These are phyloP conservation scores for Heliamphora ciliata DNA, from an alignment of 179 eudicot genomes.

Conservation along the genomic window DNA sequence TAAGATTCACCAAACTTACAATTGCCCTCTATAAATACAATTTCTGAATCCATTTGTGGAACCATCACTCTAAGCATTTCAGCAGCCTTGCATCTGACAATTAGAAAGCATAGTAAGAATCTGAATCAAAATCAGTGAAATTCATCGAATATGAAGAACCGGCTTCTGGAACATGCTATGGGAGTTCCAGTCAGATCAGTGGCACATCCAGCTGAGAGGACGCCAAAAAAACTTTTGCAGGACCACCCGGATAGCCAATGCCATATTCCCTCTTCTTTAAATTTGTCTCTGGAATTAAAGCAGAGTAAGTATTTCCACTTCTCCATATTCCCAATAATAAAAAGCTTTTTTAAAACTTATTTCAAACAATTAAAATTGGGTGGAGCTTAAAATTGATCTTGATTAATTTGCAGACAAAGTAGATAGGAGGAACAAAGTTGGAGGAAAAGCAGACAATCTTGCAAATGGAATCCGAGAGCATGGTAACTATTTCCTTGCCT, in stretches of 20 bases:
- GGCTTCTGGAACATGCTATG: constrained; percentile 4
- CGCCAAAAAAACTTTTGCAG: constrained; percentile 14
- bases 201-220: constrained; percentile 15
- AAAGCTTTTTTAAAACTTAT: not conserved
- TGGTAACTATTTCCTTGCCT: constrained; percentile 17
- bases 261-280: constrained; percentile 12
- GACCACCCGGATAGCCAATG: constrained; percentile 14
- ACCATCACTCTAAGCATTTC: constrained; percentile 1
- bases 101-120: not conserved
- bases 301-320: constrained; percentile 16
- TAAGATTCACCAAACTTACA: not conserved
- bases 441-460: constrained; percentile 22
- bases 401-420: constrained; percentile 20
- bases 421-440: constrained; percentile 22
- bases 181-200: constrained; percentile 21
- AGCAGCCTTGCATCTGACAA: not conserved
- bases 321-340: not conserved
- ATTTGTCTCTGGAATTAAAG: constrained; percentile 15
- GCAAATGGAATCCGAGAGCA: constrained; percentile 30
- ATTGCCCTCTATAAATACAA: not conserved
- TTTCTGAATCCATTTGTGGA: not conserved
- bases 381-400: not conserved
- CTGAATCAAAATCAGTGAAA: not conserved
- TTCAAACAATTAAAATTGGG: not conserved
- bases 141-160: constrained; percentile 16